These are phyloP conservation scores for Epichloe uncinata DNA, from an alignment of 2,329 filamentous ascomycete species.

Conservation along the genomic window DNA sequence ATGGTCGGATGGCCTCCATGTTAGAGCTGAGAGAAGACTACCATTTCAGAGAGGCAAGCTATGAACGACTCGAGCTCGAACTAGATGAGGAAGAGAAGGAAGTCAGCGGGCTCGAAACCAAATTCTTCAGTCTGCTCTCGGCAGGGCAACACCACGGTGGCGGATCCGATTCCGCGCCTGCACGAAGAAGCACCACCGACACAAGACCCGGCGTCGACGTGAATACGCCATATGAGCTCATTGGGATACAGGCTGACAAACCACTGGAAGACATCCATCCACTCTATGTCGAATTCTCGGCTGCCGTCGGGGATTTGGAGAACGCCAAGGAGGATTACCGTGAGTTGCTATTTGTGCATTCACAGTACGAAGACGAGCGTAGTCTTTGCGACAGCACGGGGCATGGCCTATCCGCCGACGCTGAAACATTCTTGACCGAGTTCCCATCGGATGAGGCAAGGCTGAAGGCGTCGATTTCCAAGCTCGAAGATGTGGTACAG, in stretches of 20 bases:
- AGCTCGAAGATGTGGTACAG: conserved; percentile 20
- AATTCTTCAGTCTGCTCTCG: conserved; percentile 25
- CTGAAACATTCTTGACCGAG: conserved; percentile 30
- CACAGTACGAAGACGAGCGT: conserved; percentile 24
- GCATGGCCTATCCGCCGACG: conserved; percentile 20
- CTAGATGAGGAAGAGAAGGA: conserved; percentile 24
- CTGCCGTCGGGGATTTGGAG: conserved; percentile 30
- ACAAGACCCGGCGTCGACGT: conserved; percentile 1
- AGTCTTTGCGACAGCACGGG: conserved; percentile 17
- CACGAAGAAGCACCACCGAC: not conserved
- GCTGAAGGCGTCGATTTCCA: conserved; percentile 20
- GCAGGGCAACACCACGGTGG: conserved; percentile 11
- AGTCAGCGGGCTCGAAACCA: conserved; percentile 22
- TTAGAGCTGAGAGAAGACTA: conserved; percentile 25
- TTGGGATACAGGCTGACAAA: conserved; percentile 22
- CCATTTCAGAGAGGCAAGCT: conserved; percentile 21
- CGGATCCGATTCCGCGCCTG: not conserved
- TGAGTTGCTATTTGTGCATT: conserved; percentile 28
- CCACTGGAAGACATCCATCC: conserved; percentile 31
- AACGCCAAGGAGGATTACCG: conserved; percentile 33
- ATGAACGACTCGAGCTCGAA: conserved; percentile 22
- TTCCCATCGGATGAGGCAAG: conserved; percentile 25
- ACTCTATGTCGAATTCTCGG: conserved; percentile 30
- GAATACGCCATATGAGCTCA: conserved; percentile 19
- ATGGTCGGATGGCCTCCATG: conserved; percentile 21